Conservation (phyloP, 148 eudicot species). For the Persicaria tinctoria region DNA sequence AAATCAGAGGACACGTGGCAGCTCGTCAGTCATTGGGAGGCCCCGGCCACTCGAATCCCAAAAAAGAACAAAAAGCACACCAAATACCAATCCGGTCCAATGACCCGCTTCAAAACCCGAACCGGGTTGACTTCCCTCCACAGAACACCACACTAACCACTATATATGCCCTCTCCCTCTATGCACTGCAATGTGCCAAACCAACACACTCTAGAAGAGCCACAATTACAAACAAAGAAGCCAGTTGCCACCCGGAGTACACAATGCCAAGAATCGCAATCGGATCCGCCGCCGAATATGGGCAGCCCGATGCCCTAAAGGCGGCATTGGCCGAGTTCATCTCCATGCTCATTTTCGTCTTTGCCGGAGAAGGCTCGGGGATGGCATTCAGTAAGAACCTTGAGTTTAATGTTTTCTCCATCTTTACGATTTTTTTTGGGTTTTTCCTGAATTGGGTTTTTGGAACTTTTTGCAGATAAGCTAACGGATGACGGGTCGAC, state of each 20-base stretch:
- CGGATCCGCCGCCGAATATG: constrained; percentile 28
- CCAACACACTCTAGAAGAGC: background rate
- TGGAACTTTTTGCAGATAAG: constrained; percentile 28
- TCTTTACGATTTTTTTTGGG: background rate
- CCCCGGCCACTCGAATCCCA: constrained; percentile 7
- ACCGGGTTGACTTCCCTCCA: constrained; percentile 1
- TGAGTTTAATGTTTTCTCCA: background rate
- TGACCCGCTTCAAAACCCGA: background rate
- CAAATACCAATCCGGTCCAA: background rate
- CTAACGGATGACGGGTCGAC: constrained; percentile 43
- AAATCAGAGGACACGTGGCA: constrained; percentile 2
- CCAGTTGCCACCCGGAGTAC: background rate
- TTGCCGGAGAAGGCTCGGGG: constrained; percentile 59
- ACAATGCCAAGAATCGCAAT: constrained; percentile 37
- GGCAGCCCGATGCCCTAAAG: constrained; percentile 36
- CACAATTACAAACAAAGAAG: background rate
- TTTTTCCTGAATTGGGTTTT: background rate
- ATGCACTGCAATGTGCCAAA: background rate
- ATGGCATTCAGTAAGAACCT: constrained; percentile 32
- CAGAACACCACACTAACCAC: background rate
- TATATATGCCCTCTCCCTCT: constrained; percentile 5
- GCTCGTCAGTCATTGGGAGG: background rate
- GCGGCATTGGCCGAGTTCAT: constrained; percentile 55
- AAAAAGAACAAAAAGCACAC: background rate
- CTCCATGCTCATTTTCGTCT: constrained; percentile 45